Base-by-base conservation (phyloP, 768 basidiomycete species). In the Pleurotus djamor region DNA sequence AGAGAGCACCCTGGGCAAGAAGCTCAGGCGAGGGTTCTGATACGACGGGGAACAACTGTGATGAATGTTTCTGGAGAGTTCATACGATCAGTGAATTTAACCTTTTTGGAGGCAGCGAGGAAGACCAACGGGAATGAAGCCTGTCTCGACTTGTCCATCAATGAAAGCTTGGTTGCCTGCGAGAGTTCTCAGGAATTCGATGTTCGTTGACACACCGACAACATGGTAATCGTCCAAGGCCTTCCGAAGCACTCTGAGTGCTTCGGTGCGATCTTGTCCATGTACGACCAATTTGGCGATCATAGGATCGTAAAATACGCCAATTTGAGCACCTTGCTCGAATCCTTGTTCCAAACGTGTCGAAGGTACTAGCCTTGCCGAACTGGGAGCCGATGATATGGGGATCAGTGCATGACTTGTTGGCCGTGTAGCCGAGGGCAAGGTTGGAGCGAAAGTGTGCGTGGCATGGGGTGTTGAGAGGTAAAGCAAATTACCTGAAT, bases 291-390 rank as follows among this genome's bases (percentile, higher is more conserved):
- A 86, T 70, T 96, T 96, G 2, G 92, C 88, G 60, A 96, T 94
- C 86, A 96, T 88, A 0, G 93, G 92, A 65, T 96, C 93, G 69
- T 95, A 96, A 71, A 87, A 94, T 1, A 94, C 89, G 17, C 92
- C 91, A 45, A 93, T 93, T 63, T 88, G 84, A 13, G 90, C 80
- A 4, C 90, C 91, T 66, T 88, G 83, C 2, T 74, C 79, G 72
- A 96, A 95, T 0, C 96, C 95, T 70, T 95, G 92, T 67, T 96
- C 95, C 8, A 97, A 81, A n/a, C 94, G 84, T 48, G 95, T 77
- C 1, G 88, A 76, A 1, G 89, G 88, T 10, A 73, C 63, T n/a
- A 87, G 70, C 33, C 69, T 60, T 13, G 68, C 65, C 1, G 70
- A 60, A 35, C 69, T 67, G 47, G 71, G 67, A 4, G 69, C 66